Conservation (phyloP, 2,329 filamentous ascomycete species). For the Colletotrichum cuscutae region DNA sequence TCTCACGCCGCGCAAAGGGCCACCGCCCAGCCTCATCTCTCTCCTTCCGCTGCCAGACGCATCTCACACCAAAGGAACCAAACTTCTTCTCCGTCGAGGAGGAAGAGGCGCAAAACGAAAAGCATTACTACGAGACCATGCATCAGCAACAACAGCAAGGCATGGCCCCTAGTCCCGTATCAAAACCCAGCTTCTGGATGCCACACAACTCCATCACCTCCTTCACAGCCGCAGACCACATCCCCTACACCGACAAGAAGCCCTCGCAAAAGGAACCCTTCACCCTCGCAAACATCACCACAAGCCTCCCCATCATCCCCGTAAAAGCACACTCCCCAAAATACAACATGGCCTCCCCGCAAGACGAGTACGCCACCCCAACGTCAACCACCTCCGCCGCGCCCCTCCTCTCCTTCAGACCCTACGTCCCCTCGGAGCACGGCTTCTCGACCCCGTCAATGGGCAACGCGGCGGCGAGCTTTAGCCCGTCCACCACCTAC, state of each 20-base stretch:
- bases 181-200: constrained; percentile 34
- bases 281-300: constrained; percentile 29
- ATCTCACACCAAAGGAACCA: constrained; percentile 51
- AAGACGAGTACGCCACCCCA: constrained; percentile 42
- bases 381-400: constrained; percentile 46
- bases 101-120: constrained; percentile 39
- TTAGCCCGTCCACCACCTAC: constrained; percentile 23
- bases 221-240: background rate
- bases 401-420: constrained; percentile 45
- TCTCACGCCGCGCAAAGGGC: constrained; percentile 37
- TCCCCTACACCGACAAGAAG: constrained; percentile 14
- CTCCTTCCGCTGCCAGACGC: constrained; percentile 63
- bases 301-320: constrained; percentile 18
- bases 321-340: constrained; percentile 27
- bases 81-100: constrained; percentile 48
- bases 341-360: constrained; percentile 24
- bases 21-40: constrained; percentile 56
- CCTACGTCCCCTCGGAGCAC: constrained; percentile 45
- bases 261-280: constrained; percentile 3
- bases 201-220: constrained; percentile 31
- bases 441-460: constrained; percentile 36
- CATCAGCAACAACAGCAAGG: constrained; percentile 29
- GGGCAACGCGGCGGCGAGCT: constrained; percentile 11
- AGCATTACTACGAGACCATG: constrained; percentile 31
- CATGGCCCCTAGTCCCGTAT: background rate